Evolutionary conservation across 2,329 filamentous ascomycete genomes (phyloP).

Genomic region (Cladosporium colombiae): DNA sequence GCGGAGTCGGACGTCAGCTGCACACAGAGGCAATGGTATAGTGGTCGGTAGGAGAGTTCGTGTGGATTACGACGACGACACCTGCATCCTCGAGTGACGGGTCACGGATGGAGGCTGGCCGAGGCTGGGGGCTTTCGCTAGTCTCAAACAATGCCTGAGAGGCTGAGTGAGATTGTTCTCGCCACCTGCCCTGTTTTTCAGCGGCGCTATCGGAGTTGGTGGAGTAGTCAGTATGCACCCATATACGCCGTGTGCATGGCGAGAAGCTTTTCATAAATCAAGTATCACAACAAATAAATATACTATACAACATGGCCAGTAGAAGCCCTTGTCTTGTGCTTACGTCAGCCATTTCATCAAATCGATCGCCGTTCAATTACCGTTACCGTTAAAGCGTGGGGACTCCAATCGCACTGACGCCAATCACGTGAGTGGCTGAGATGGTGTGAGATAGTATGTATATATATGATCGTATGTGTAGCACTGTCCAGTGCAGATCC

Average conservation of each 20-base stretch:
- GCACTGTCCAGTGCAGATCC: neutral
- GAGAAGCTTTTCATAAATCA: neutral
- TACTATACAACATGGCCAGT: neutral
- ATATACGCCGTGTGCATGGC: neutral
- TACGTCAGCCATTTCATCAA: neutral
- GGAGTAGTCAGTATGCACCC: no score
- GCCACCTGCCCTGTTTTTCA: neutral
- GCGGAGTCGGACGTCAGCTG: neutral
- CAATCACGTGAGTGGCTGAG: neutral
- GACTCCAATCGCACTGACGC: neutral
- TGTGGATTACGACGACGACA: neutral
- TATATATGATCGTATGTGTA: neutral
- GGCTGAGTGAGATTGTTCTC: no score
- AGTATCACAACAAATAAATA: neutral
- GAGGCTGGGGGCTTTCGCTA: neutral
- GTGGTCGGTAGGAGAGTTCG: neutral
- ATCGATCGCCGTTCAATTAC: neutral
- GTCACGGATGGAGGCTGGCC: neutral
- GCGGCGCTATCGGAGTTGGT: neutral
- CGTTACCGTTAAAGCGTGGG: neutral
- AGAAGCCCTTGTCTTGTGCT: neutral
- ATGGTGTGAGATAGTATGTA: neutral
- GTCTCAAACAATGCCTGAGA: no score
- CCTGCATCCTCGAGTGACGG: neutral
- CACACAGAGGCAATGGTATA: neutral